Evolutionary conservation across 2,329 filamentous ascomycete species (phyloP).

Genomic region (Apiospora rasikravindrae): DNA sequence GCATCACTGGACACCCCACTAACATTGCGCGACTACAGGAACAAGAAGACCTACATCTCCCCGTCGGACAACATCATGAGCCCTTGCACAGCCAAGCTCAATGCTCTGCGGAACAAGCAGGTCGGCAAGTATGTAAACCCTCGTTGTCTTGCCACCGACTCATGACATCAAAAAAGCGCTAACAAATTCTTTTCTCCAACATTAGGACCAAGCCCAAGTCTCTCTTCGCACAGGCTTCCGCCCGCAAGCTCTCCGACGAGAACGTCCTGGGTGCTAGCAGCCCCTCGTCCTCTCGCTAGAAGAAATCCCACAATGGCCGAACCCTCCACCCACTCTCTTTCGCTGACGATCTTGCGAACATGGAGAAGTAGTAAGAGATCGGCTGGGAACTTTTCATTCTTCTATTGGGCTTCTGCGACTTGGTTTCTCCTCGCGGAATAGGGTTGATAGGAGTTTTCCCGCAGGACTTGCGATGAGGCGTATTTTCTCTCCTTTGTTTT

Average conservation of each 20-base stretch:
- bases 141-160: background rate
- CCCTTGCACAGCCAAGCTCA: slow-evolving; percentile 83
- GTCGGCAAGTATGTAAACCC: slow-evolving; percentile 70
- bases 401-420: background rate
- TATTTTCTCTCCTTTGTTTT: slow-evolving; percentile 4
- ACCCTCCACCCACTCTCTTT: background rate
- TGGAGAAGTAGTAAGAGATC: background rate
- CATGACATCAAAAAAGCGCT: slow-evolving; percentile 24
- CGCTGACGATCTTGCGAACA: slow-evolving; percentile 4
- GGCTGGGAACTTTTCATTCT: background rate
- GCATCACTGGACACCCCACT: background rate
- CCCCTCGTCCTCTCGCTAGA: slow-evolving; percentile 17
- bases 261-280: slow-evolving; percentile 45
- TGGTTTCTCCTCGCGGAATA: background rate
- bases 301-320: background rate
- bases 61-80: slow-evolving; percentile 91
- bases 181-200: slow-evolving; percentile 23
- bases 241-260: slow-evolving; percentile 63
- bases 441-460: background rate
- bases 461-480: background rate
- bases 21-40: slow-evolving; percentile 33
- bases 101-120: slow-evolving; percentile 79
- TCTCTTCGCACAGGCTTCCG: slow-evolving; percentile 68
- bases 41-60: slow-evolving; percentile 69
- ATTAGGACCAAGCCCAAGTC: slow-evolving; percentile 69